These are phyloP conservation scores for Chlorophyllum brunneum DNA, from an alignment of 768 basidiomycete species.

Conservation along the genomic window DNA sequence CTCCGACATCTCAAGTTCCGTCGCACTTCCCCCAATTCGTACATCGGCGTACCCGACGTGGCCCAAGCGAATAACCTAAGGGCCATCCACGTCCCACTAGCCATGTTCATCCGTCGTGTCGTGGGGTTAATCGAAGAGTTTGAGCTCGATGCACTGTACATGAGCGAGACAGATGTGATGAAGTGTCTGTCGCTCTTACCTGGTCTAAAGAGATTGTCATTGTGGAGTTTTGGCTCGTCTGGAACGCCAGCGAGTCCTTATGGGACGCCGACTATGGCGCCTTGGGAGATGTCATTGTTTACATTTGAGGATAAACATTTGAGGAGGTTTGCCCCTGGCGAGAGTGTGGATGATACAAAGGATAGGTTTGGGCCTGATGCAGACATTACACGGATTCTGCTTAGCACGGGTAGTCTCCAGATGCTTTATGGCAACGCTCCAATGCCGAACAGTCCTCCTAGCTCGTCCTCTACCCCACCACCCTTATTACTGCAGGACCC, in stretches of 20 bases:
- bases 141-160: slow-evolving; percentile 8
- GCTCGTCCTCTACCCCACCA: no score
- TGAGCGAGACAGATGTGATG: slow-evolving; percentile 9
- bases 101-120: slow-evolving; percentile 7
- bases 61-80: background rate
- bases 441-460: no score
- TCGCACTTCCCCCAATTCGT: slow-evolving; percentile 5
- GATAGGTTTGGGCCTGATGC: background rate
- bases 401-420: no score
- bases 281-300: slow-evolving; percentile 6
- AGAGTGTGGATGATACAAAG: background rate
- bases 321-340: slow-evolving; percentile 4
- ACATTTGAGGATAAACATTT: slow-evolving; percentile 7
- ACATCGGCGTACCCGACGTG: background rate
- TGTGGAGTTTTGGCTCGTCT: slow-evolving; percentile 7
- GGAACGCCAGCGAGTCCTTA: background rate
- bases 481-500: no score
- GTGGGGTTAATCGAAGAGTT: background rate
- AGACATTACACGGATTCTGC: background rate
- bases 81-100: background rate
- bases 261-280: background rate
- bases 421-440: no score
- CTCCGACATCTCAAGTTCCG: slow-evolving; percentile 11
- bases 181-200: slow-evolving; percentile 11
- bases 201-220: background rate